Percentiles rank a stretch among this genome's conserved stretches.
Evolutionary conservation across 2,329 filamentous ascomycete species (phyloP).

Genomic region (Seiridium cupressi): DNA sequence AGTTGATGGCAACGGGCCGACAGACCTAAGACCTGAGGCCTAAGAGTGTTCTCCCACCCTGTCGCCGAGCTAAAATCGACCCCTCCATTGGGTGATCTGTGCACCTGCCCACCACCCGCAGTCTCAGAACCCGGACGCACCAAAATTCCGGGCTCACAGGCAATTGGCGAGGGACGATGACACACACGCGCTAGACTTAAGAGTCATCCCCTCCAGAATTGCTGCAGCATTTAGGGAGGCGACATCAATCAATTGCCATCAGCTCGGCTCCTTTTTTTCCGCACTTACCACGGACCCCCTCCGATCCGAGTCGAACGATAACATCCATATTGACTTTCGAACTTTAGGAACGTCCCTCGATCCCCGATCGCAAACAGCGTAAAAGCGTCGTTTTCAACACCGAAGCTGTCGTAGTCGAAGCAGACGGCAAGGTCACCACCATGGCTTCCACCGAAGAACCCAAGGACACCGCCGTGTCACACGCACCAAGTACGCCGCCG

Average conservation of each 20-base stretch:
- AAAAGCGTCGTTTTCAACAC: slow-evolving; percentile 95
- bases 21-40: too few species aligned
- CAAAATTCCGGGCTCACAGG: neutral
- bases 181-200: neutral
- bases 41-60: too few species aligned
- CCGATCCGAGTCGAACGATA: neutral
- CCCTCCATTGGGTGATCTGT: neutral
- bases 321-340: slow-evolving; percentile 3
- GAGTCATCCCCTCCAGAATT: slow-evolving; percentile 4
- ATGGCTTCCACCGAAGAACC: slow-evolving; percentile 70
- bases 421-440: slow-evolving; percentile 81
- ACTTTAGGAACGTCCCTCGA: slow-evolving; percentile 24
- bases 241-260: neutral
- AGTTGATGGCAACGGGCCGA: too few species aligned
- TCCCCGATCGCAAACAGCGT: slow-evolving; percentile 67
- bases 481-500: slow-evolving; percentile 67
- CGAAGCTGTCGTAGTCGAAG: slow-evolving; percentile 82
- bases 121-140: neutral
- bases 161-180: neutral
- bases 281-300: neutral
- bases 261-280: neutral
- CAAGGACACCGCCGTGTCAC: slow-evolving; percentile 79
- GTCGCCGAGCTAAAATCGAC: neutral
- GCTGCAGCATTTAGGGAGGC: neutral
- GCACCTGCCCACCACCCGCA: slow-evolving; percentile 1